Base-by-base conservation (phyloP, 2,329 filamentous ascomycete species). In the Tothia fuscella region DNA sequence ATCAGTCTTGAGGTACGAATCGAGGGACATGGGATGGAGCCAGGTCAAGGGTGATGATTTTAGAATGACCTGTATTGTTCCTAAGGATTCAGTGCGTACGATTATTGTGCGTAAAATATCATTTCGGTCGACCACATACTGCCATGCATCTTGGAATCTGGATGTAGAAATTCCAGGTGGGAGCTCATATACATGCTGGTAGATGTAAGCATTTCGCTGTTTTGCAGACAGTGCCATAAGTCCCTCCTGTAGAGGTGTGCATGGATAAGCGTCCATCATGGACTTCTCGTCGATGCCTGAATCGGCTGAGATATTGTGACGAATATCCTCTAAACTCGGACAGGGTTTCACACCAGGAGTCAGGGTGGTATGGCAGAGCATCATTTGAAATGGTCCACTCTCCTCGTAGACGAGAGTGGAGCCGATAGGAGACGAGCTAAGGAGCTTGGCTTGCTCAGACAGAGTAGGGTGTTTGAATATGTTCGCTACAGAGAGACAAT, bases 221-320 rank as follows among this genome's bases (percentile, higher is more conserved):
- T 59, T 61, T 12, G 53, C 56, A 1, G 59, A 60, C 3, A 61
- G 53, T 0, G 61, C 59, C 49, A 94, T 75, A 65, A 95, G 88
- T 0, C 87, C 88, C 55, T 89, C 77, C 53, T 95, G 88, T 1
- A 94, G 64, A 0, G 87, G 74, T 1, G 87, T 91, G 55, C 88
- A 94, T 3, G 87, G 88, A 0, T 76, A 64, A 0, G 64, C 45
- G 35, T 64, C 62, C 34, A 63, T 58, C 6, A 65, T 52, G 0
- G 45, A 51, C 16, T 53, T 38, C 3, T 63, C 57, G 6, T 56
- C 61, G 9, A 38, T 6, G 20, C 22, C 33, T 7, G 16, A 13
- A 6, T 13, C 33, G 13, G 16, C 16, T 21, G 5, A 13, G 16
- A 6, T 20, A 36, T 19, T 19, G 33, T 7, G 33, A 20, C 75